Evolutionary conservation across 176 grass and related monocot genomes (phyloP), one percentile per base, ranked within the genome.

Genomic region (Themeda triandra): DNA sequence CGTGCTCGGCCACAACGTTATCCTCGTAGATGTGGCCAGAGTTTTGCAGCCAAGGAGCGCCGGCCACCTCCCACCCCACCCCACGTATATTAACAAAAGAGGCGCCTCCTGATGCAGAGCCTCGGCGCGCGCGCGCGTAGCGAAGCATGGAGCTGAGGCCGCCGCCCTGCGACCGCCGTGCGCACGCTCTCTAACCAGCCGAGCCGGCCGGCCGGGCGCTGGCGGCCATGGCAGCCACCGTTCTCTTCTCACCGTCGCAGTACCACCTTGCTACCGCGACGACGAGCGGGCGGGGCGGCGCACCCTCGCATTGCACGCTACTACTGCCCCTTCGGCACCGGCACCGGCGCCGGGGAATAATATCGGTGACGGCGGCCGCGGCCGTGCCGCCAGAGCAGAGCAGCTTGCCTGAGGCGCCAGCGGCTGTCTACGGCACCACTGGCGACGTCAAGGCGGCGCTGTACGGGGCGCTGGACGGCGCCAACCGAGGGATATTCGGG

Each of bases 401-500:
- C 19, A 24, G 70, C 82, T 1, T 73, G 53, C 21, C 56, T n/a
- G 62, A n/a, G 41, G 71, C 83, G n/a, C 13, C 73, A 48, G 54
- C 56, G 8, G 73, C 33, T n/a, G 82, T 40, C 2, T 44, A 82
- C 35, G 63, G 77, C 80, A 68, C 53, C 13, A 71, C 72, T 3
- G 72, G 37, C 81, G 91, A 91, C 13, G 56, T 76, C 10, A 97
- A 93, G 75, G 80, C 30, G 18, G 89, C 84, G 76, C 79, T 97
- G 56, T 86, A 84, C 68, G 64, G 71, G 6, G 85, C 91, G 33
- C 53, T 97, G 10, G 75, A 90, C 30, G 92, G 91, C 46, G 23
- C 84, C 21, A 40, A 92, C 69, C 88, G 91, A 51, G 95, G 92
- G 8, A 95, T 98, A 82, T 98, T 98, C 76, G 95, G 95, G 51